A percentile compares a stretch with the other conserved stretches of the same genome.
These are phyloP conservation scores for Coemansia sp. DNA, from an alignment of 192 early-diverging fungal genomes.

Conservation along the genomic window DNA sequence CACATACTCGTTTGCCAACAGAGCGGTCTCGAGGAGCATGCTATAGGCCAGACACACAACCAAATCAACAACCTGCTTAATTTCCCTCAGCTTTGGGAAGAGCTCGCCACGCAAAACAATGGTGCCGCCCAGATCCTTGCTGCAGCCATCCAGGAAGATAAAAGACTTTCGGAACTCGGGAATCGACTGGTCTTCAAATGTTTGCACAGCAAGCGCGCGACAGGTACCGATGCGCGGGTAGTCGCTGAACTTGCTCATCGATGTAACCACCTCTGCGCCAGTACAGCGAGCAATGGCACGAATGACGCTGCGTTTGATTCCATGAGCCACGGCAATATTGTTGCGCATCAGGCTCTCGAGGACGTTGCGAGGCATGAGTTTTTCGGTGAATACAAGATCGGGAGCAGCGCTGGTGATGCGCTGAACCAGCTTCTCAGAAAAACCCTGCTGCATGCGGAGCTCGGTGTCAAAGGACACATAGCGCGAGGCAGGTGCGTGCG, in stretches of 20 bases:
- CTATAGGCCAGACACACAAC: conserved; percentile 87
- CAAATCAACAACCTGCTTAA: conserved; percentile 83
- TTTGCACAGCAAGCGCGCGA: conserved; percentile 72
- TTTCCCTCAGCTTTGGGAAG: conserved; percentile 60
- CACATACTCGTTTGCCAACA: conserved; percentile 79
- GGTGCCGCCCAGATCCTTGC: conserved; percentile 76
- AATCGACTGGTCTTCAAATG: conserved; percentile 76
- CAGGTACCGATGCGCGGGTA: conserved; percentile 79
- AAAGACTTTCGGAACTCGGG: conserved; percentile 84
- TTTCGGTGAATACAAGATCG: conserved; percentile 77
- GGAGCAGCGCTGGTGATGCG: conserved; percentile 79
- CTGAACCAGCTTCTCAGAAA: conserved; percentile 74
- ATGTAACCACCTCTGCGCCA: conserved; percentile 75
- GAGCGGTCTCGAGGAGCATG: conserved; percentile 78
- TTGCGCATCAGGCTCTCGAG: conserved; percentile 78
- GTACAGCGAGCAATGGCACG: conserved; percentile 85
- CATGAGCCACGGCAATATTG: conserved; percentile 77
- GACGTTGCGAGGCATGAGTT: conserved; percentile 80
- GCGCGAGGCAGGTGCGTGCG: conserved; percentile 68
- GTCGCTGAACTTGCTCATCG: conserved; percentile 76
- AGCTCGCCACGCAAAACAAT: conserved; percentile 86
- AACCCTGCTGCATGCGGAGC: conserved; percentile 80
- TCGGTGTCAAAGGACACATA: conserved; percentile 81
- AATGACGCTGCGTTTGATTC: conserved; percentile 86
- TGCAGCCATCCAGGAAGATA: conserved; percentile 86